A percentile compares a stretch with the other conserved stretches of the same genome.
phyloP scores from a whole-genome alignment of 208 protist genomes.

The Vickermania spadyakhi region DNA sequence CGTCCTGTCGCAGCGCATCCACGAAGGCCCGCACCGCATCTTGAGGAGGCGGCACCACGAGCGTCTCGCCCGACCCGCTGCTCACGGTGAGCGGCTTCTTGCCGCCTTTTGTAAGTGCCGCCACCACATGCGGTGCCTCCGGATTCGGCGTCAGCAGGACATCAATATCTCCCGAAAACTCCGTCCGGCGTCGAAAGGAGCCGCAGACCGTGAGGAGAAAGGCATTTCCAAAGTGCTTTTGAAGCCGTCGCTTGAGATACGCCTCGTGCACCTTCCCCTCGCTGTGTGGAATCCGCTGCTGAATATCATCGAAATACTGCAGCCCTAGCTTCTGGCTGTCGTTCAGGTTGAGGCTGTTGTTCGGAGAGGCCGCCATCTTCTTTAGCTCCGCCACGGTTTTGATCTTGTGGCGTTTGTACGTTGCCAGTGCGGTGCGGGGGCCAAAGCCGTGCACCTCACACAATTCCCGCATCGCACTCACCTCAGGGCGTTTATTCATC shows the following conservation, averaged over 20 bases:
- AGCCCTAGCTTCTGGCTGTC: conserved; percentile 69
- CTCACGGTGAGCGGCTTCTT: background rate
- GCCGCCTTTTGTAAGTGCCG: background rate
- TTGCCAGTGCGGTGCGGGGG: conserved; percentile 64
- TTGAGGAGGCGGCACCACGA: conserved; percentile 10
- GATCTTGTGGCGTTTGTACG: conserved; percentile 63
- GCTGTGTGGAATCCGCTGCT: conserved; percentile 62
- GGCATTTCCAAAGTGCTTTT: conserved; percentile 57
- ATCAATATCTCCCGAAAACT: conserved; percentile 78
- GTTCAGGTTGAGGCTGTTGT: conserved; percentile 29
- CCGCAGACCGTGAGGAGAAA: conserved; percentile 76
- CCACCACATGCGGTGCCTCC: background rate
- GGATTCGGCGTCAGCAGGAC: conserved; percentile 65
- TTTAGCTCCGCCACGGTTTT: conserved; percentile 55
- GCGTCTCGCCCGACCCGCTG: background rate
- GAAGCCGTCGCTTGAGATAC: conserved; percentile 59
- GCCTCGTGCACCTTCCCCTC: conserved; percentile 77
- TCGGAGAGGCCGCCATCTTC: conserved; percentile 16
- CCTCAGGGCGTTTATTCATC: conserved; percentile 60
- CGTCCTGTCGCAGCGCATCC: conserved; percentile 39
- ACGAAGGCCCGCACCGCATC: conserved; percentile 55
- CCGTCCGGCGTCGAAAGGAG: conserved; percentile 53
- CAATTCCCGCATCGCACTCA: conserved; percentile 66
- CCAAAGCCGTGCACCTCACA: conserved; percentile 82
- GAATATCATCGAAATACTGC: conserved; percentile 77